Base-by-base conservation (phyloP, 2,329 filamentous ascomycete species). In the Pleurostoma richardsiae region DNA sequence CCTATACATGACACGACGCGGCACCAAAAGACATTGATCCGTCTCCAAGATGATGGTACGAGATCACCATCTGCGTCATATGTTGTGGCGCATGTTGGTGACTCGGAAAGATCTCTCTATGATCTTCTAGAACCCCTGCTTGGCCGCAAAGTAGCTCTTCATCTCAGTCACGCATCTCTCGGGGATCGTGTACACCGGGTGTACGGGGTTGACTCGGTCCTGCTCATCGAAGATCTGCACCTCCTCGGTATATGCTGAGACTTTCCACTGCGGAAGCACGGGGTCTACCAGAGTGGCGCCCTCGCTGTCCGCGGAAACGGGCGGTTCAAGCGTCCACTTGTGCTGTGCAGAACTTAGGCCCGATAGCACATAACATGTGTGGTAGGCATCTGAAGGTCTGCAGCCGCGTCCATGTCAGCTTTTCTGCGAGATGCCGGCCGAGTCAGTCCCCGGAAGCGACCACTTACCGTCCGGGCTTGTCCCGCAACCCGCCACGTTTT, bases 401-500 rank as follows among this genome's bases (percentile, higher is more conserved):
- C 41, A 48, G 33, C 33, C n/a, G 8, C 8, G 33, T 8, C n/a
- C n/a, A 36, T 8, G 8, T n/a, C n/a, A 36, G 33, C 8, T n/a
- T n/a, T 8, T 36, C 8, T 8, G n/a, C 33, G n/a, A 36, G n/a
- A n/a, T n/a, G 33, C n/a, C 19, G 19, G 19, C 19, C 19, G 47
- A 45, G 38, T 10, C 39, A 11, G 27, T 11, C 27, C 4, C 28
- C 19, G 11, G 31, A 27, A 28, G 40, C 46, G 29, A 40, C 29
- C 44, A 76, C 86, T 70, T 75, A 90, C 83, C 90, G 90, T 65
- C 86, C 85, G 10, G 94, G 94, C 70, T 99, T 99, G 68, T 99
- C 94, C 60, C 91, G 80, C 65, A 99, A 73, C 1, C 94, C 94
- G 45, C 92, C 92, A 50, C 80, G 77, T 61, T 70, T 77, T 41